phyloP scores from a whole-genome alignment of 1,284 basidiomycete species.

The Puccinia coronata region DNA sequence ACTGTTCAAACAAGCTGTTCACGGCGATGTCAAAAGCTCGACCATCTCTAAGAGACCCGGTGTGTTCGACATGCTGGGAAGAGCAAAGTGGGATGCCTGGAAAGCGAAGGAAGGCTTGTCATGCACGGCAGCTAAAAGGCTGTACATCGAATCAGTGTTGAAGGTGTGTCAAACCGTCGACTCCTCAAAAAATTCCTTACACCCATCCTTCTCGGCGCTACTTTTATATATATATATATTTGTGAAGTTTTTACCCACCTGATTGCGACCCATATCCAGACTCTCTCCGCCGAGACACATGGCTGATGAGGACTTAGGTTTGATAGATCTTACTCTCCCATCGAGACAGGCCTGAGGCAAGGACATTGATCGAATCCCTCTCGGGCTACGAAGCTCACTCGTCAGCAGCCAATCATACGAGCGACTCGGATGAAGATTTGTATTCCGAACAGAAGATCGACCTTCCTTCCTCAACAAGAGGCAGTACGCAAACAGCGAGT shows the following conservation, averaged over 20 bases:
- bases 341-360: constrained; percentile 38
- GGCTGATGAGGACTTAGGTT: constrained; percentile 23
- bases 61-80: constrained; percentile 41
- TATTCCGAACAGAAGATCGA: constrained; percentile 1
- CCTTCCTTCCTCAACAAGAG: neutral
- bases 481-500: neutral
- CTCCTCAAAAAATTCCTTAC: neutral
- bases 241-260: neutral
- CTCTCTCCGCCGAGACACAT: neutral
- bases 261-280: neutral
- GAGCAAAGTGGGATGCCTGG: constrained; percentile 49
- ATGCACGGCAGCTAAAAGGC: constrained; percentile 31
- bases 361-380: constrained; percentile 24
- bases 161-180: constrained; percentile 24
- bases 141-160: constrained; percentile 38
- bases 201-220: neutral
- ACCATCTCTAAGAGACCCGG: constrained; percentile 26
- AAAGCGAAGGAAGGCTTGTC: constrained; percentile 29
- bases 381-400: constrained; percentile 11
- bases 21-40: constrained; percentile 36
- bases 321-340: constrained; percentile 36
- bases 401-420: neutral
- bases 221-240: neutral
- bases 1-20: constrained; percentile 42
- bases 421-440: constrained; percentile 25